Evolutionary conservation across 139 green algal genomes (phyloP).

Genomic region (Chlorella vulgaris): DNA sequence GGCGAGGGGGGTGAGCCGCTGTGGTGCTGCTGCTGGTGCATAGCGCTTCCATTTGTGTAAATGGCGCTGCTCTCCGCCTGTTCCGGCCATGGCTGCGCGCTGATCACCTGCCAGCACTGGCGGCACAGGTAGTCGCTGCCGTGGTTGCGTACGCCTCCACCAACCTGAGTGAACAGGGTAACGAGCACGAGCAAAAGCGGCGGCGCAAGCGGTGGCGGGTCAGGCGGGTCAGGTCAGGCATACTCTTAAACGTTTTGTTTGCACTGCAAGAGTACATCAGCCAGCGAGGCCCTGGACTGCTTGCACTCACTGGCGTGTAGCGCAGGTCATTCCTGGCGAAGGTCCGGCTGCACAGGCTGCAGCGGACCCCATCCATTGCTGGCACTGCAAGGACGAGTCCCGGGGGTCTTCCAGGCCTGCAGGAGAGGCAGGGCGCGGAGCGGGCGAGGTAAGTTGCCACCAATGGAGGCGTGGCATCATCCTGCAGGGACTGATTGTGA

Average conservation of each 20-base stretch:
- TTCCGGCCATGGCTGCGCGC: slow-evolving; percentile 37
- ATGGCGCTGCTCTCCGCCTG: slow-evolving; percentile 5
- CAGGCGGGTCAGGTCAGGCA: no score
- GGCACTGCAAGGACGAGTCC: no score
- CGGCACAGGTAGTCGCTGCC: slow-evolving; percentile 40
- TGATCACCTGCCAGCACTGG: slow-evolving; percentile 39
- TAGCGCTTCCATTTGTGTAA: background rate
- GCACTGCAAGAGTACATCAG: no score
- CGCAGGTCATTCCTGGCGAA: slow-evolving; percentile 22
- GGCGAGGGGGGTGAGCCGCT: slow-evolving; percentile 9
- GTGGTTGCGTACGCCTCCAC: slow-evolving; percentile 26
- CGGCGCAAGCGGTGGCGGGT: no score
- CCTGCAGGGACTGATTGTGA: no score
- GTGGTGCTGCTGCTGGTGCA: background rate
- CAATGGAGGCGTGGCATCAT: no score
- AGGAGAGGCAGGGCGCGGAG: background rate
- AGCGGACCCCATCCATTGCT: background rate
- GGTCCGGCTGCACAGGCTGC: slow-evolving; percentile 28
- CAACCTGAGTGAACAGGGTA: no score
- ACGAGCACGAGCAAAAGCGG: no score
- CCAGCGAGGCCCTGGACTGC: no score
- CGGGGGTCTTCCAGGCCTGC: no score
- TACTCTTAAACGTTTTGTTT: no score
- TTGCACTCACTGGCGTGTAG: slow-evolving; percentile 31
- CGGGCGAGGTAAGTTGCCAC: no score